Evolutionary conservation across 805 yeast species (phyloP).

Genomic region (Metschnikowia matae): DNA sequence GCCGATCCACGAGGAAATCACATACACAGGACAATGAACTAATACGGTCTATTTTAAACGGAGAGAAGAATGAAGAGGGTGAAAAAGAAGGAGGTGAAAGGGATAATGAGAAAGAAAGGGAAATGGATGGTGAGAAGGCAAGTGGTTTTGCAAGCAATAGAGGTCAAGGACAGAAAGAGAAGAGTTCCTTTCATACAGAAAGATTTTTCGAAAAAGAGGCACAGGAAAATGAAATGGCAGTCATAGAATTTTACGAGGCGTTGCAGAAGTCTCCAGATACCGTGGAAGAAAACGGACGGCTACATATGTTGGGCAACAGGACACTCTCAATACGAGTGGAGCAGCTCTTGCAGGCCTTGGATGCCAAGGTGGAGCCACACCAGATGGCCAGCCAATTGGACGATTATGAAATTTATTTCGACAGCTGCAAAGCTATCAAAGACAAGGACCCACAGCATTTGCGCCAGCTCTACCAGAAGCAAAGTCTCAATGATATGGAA

Average conservation of each 20-base stretch:
- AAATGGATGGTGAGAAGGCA: too few species aligned
- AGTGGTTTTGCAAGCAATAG: too few species aligned
- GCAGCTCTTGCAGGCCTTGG: constrained; percentile 1
- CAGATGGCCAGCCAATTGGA: constrained; percentile 2
- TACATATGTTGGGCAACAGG: constrained; percentile 1
- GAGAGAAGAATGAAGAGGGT: background rate
- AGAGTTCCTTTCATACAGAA: background rate
- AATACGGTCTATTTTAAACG: background rate
- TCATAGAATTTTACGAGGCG: constrained; percentile 2
- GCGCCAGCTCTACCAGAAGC: constrained; percentile 1
- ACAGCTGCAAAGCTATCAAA: background rate
- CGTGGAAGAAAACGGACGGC: background rate
- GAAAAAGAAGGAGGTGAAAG: background rate
- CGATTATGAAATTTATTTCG: constrained; percentile 1
- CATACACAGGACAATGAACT: background rate
- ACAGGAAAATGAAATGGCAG: background rate
- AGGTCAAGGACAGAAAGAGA: background rate
- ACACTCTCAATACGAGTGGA: background rate
- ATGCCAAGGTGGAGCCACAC: background rate
- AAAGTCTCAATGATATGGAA: background rate
- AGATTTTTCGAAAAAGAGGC: background rate
- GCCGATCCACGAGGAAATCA: background rate
- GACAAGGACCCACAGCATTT: constrained; percentile 2
- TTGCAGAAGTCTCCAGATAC: constrained; percentile 1
- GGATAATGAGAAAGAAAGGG: too few species aligned